phyloP scores from a whole-genome alignment of 371 early-diverging fungal genomes.

The Haplosporangium sp. region DNA sequence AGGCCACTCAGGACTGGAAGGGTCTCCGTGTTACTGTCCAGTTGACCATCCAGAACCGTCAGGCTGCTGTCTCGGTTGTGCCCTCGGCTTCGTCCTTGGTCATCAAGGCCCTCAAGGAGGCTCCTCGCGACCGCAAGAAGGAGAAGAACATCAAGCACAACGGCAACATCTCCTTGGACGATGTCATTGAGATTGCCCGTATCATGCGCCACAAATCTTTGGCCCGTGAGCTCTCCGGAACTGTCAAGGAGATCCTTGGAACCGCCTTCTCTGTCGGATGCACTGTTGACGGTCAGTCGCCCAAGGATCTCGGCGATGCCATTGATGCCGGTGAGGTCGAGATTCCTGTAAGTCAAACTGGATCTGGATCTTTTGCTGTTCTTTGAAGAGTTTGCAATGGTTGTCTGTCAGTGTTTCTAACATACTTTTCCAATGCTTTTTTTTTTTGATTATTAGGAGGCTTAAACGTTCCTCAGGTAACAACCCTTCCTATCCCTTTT shows the following conservation, averaged over 20 bases:
- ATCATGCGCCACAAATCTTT: conserved; percentile 94
- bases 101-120: conserved; percentile 99
- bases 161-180: conserved; percentile 92
- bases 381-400: too few species aligned
- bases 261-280: conserved; percentile 97
- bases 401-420: background rate
- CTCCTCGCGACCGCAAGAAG: conserved; percentile 99
- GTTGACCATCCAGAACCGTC: conserved; percentile 99
- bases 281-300: conserved; percentile 94
- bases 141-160: conserved; percentile 99
- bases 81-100: conserved; percentile 98
- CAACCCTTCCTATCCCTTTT: background rate
- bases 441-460: conserved; percentile 19
- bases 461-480: conserved; percentile 17
- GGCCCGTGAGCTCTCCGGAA: conserved; percentile 84
- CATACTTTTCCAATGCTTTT: background rate
- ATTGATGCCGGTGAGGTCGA: conserved; percentile 87
- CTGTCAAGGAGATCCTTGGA: conserved; percentile 99
- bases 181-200: conserved; percentile 97
- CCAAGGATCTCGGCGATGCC: conserved; percentile 81
- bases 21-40: conserved; percentile 98
- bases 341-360: conserved; percentile 88
- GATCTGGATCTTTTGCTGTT: too few species aligned
- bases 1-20: conserved; percentile 99
- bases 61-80: conserved; percentile 97